These are phyloP conservation scores for Rhodotorula graminis DNA, from an alignment of 768 basidiomycete genomes.

Conservation along the genomic window DNA sequence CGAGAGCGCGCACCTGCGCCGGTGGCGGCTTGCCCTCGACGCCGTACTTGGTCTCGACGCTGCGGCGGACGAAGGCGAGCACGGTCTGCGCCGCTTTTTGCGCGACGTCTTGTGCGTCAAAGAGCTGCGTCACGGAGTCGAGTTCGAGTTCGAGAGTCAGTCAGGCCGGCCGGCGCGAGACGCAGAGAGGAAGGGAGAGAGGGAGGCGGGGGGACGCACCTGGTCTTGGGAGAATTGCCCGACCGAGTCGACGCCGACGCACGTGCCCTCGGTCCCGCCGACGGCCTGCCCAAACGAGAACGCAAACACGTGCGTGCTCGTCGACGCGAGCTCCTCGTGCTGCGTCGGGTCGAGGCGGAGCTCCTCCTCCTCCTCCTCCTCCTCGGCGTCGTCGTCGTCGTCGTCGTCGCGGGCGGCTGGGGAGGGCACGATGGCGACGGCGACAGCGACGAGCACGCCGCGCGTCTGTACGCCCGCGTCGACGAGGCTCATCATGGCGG, in stretches of 20 bases:
- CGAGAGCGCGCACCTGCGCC: not conserved
- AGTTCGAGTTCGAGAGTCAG: too few relatives aligned
- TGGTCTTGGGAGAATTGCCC: constrained; percentile 28
- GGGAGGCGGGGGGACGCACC: constrained; percentile 9
- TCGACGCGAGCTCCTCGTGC: constrained; percentile 44
- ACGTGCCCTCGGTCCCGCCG: constrained; percentile 32
- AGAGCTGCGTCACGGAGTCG: constrained; percentile 23
- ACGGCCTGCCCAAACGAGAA: constrained; percentile 35
- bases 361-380: constrained; percentile 17
- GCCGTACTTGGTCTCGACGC: constrained; percentile 38
- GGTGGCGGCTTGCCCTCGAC: constrained; percentile 7
- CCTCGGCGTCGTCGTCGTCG: not conserved
- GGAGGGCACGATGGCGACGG: constrained; percentile 26
- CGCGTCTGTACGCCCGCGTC: constrained; percentile 46
- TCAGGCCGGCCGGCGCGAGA: too few relatives aligned
- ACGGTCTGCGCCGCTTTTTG: constrained; percentile 13
- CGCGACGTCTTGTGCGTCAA: constrained; percentile 35
- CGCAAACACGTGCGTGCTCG: constrained; percentile 30
- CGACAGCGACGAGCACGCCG: constrained; percentile 44
- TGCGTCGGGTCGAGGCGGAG: constrained; percentile 46
- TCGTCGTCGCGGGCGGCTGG: not conserved
- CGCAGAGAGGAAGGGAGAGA: not conserved
- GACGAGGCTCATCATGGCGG: constrained; percentile 45
- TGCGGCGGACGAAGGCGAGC: constrained; percentile 36
- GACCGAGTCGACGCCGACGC: constrained; percentile 30